phyloP scores from a whole-genome alignment of 2,329 filamentous ascomycete species.

The Penicillium sclerotiorum region DNA sequence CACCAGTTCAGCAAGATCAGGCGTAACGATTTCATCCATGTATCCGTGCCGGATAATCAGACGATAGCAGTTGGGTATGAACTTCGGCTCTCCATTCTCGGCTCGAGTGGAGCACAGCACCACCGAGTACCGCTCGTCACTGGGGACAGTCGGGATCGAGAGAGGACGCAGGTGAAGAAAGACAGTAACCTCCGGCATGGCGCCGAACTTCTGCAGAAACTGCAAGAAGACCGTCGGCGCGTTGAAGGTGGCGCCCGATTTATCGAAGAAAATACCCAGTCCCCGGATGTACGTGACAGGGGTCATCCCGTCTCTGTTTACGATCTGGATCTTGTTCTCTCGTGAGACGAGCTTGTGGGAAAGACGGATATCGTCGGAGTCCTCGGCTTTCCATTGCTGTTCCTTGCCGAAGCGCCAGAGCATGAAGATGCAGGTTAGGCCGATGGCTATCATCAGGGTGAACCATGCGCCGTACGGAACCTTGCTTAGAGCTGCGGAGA shows the following conservation, averaged over 20 bases:
- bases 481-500: constrained; percentile 71
- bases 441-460: constrained; percentile 65
- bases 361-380: constrained; percentile 58
- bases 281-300: constrained; percentile 56
- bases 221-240: constrained; percentile 71
- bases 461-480: constrained; percentile 79
- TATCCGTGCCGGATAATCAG: constrained; percentile 72
- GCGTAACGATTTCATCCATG: constrained; percentile 69
- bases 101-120: constrained; percentile 5
- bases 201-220: constrained; percentile 71
- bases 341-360: constrained; percentile 30
- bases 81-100: constrained; percentile 33
- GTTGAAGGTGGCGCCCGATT: constrained; percentile 61
- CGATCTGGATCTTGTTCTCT: not conserved
- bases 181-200: constrained; percentile 67
- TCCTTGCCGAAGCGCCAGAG: constrained; percentile 81
- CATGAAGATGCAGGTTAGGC: constrained; percentile 67
- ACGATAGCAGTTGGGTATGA: constrained; percentile 66
- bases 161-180: constrained; percentile 74
- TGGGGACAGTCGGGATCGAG: constrained; percentile 58
- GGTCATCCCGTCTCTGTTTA: constrained; percentile 26
- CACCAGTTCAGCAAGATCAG: constrained; percentile 63
- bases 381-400: constrained; percentile 72
- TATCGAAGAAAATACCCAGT: constrained; percentile 77
- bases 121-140: constrained; percentile 50